These are phyloP conservation scores for Podospora conica DNA, from an alignment of 495 filamentous ascomycete species.

Conservation along the genomic window DNA sequence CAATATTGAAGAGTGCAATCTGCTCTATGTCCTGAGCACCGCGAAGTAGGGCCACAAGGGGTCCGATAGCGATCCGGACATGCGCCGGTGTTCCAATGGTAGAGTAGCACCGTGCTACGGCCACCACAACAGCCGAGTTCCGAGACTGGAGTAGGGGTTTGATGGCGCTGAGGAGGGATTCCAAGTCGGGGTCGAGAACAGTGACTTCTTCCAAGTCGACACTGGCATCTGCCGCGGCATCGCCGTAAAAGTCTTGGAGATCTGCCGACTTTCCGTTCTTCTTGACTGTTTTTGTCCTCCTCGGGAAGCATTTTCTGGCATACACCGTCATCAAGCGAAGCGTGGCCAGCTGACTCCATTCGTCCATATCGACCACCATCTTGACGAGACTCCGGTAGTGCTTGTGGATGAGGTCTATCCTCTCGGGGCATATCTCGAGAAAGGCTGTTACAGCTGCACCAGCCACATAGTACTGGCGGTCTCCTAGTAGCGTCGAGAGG, in stretches of 20 bases:
- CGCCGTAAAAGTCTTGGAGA: constrained; percentile 71
- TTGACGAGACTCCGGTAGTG: constrained; percentile 77
- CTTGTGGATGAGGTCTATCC: constrained; percentile 81
- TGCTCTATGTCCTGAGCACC: constrained; percentile 80
- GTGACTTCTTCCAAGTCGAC: constrained; percentile 51
- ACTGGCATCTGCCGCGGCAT: constrained; percentile 34
- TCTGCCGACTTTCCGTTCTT: constrained; percentile 31
- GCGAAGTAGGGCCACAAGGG: constrained; percentile 76
- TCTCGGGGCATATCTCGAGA: constrained; percentile 78
- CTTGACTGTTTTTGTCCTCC: constrained; percentile 51
- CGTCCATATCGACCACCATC: constrained; percentile 97
- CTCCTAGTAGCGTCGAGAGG: constrained; percentile 67
- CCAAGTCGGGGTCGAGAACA: constrained; percentile 74
- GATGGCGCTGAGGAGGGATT: constrained; percentile 72
- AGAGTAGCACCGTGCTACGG: constrained; percentile 76
- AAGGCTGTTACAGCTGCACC: constrained; percentile 88
- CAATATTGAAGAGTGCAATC: constrained; percentile 87
- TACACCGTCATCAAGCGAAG: constrained; percentile 77
- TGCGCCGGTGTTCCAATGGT: constrained; percentile 74
- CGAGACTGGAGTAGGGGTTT: constrained; percentile 82
- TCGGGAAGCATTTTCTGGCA: constrained; percentile 81
- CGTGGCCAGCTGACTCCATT: constrained; percentile 88
- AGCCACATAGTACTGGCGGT: constrained; percentile 90
- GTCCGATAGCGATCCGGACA: constrained; percentile 65
- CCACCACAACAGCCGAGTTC: constrained; percentile 86